These are phyloP conservation scores for Aspergillus olivimuriae DNA, from an alignment of 495 filamentous ascomycete species.

Conservation along the genomic window DNA sequence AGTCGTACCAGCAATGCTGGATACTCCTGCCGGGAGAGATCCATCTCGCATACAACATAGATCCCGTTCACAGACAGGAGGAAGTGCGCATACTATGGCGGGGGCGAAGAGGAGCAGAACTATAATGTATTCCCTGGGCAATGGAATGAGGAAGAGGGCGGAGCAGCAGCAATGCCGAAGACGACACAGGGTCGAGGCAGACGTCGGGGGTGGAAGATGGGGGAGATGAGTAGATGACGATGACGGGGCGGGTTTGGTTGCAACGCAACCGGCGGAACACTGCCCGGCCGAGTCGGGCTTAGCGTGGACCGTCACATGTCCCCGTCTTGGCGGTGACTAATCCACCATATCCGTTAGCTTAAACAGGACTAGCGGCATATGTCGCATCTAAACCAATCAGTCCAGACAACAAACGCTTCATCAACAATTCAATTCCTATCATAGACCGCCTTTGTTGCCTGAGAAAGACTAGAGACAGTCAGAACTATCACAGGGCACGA, in stretches of 20 bases:
- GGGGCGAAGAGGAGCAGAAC: not conserved
- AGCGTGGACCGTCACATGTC: not conserved
- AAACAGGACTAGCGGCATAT: too few species aligned
- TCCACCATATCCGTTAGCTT: too few species aligned
- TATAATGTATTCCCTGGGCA: too few species aligned
- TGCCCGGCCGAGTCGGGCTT: not conserved
- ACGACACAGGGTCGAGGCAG: too few species aligned
- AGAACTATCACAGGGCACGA: too few species aligned
- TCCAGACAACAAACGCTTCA: too few species aligned
- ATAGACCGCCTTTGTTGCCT: too few species aligned
- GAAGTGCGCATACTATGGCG: constrained; percentile 34
- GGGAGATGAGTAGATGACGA: not conserved
- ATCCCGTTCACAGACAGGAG: constrained; percentile 16
- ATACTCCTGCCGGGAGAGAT: constrained; percentile 88
- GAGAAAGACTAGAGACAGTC: too few species aligned
- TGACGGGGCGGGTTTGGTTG: not conserved
- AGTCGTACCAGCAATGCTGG: constrained; percentile 85
- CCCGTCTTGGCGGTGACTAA: too few species aligned
- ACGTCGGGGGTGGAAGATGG: not conserved
- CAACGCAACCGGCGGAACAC: not conserved
- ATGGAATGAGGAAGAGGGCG: not conserved
- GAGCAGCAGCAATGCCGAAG: not conserved
- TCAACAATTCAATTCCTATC: too few species aligned
- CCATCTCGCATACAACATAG: constrained; percentile 48
- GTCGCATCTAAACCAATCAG: too few species aligned